Base-by-base conservation (phyloP, 805 yeast genomes). In the Candida endomychidarum region DNA sequence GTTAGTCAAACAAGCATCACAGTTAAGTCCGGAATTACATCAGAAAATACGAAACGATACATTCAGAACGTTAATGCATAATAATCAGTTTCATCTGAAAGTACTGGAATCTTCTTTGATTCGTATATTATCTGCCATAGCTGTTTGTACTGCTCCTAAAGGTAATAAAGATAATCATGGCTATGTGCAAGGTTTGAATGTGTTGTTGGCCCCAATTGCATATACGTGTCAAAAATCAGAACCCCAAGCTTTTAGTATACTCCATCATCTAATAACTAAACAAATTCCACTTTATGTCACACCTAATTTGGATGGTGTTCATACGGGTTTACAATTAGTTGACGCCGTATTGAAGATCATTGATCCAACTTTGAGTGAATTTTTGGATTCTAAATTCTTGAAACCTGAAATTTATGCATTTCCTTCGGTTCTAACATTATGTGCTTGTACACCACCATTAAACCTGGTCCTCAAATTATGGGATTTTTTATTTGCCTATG, bases 151-250 rank as follows among this genome's bases (percentile, higher is more conserved):
- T 58, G 60, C 74, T 14, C 43, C 56, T 8, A 36, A 30, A 42
- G 55, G 33, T 37, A 17, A 25, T 4, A 22, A 24, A 14, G 18
- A 27, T 10, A 55, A 54, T 28, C 65, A 58, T 5, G 74, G 74
- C 0, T 87, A 87, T 54, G 96, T 89, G n/a, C 96, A 89, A 57
- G 96, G 96, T 2, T 79, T 90, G 83, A 89, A 89, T 56, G 88
- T 89, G 0, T 59, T 89, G 16, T 74, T 84, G 17, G 96, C 96
- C 0, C 96, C 96, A 1, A 76, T 89, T 40, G 74, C 88, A 12
- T 89, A 78, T 56, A 73, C 84, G 1, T 74, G 84, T 50, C 57
- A 65, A 44, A 80, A 81, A 29, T 78, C 88, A 24, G 97, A 89
- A 57, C 89, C 96, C 0, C 87, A 88, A 61, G 93, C 96, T 2